A percentile compares a stretch with the other conserved stretches of the same genome.
phyloP scores from a whole-genome alignment of 305 asterid species.

The Euphrasia arctica region DNA sequence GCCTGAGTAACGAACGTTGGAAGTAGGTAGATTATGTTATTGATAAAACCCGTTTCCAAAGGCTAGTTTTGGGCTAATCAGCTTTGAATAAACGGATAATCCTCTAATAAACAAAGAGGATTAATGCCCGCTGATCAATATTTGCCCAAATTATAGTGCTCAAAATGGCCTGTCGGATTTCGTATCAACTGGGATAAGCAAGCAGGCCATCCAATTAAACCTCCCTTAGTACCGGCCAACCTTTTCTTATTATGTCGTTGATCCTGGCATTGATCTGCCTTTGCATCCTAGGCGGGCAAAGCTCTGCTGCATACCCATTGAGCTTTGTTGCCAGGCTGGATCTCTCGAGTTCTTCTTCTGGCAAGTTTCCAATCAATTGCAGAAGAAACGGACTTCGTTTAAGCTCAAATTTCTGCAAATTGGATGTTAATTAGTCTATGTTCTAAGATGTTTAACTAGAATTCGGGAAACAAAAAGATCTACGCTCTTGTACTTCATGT shows the following conservation, averaged over 20 bases:
- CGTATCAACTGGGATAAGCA: slow-evolving; percentile 2
- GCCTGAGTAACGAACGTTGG: slow-evolving; percentile 8
- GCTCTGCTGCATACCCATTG: slow-evolving; percentile 47
- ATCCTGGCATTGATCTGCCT: slow-evolving; percentile 70
- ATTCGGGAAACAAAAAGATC: too few relatives aligned
- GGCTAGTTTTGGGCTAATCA: too few relatives aligned
- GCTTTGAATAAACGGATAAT: slow-evolving; percentile 1
- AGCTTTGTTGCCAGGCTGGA: slow-evolving; percentile 79
- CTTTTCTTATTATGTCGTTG: slow-evolving; percentile 64
- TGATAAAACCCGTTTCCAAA: too few relatives aligned
- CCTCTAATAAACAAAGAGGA: neutral
- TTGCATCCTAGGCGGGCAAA: slow-evolving; percentile 45
- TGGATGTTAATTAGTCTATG: too few relatives aligned
- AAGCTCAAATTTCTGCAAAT: slow-evolving; percentile 83
- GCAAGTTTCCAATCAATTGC: slow-evolving; percentile 79
- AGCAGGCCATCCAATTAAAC: slow-evolving; percentile 32
- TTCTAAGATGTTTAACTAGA: too few relatives aligned
- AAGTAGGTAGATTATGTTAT: neutral
- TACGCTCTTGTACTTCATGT: neutral
- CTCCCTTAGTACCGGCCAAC: slow-evolving; percentile 86
- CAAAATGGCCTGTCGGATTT: slow-evolving; percentile 4
- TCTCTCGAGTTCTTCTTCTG: slow-evolving; percentile 61
- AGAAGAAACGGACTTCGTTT: slow-evolving; percentile 67
- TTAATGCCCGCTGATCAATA: slow-evolving; percentile 1
- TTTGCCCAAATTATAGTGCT: slow-evolving; percentile 19